A percentile compares a stretch with the other conserved stretches of the same genome.
These are phyloP conservation scores for Phytophthora nicotianae DNA, from an alignment of 352 stramenopile species.

Conservation along the genomic window DNA sequence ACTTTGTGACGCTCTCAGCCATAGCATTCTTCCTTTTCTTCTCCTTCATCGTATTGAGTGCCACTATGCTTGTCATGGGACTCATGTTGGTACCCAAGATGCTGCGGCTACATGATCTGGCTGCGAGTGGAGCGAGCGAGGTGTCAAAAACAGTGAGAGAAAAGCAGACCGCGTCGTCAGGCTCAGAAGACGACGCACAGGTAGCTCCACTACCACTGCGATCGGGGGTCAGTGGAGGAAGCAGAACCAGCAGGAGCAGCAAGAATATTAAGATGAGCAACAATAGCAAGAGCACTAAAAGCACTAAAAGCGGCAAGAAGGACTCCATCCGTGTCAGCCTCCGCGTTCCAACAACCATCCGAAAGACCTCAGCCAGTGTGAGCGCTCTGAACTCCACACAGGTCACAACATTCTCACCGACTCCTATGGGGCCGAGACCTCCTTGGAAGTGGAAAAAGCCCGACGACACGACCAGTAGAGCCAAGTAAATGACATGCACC, in stretches of 20 bases:
- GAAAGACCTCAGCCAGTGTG: constrained; percentile 31
- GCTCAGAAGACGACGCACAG: constrained; percentile 9
- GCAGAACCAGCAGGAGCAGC: constrained; percentile 10
- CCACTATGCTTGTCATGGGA: constrained; percentile 36
- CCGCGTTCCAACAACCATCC: constrained; percentile 1
- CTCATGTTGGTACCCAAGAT: constrained; percentile 50
- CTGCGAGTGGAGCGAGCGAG: constrained; percentile 9
- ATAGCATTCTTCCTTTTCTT: constrained; percentile 46
- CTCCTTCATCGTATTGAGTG: constrained; percentile 30
- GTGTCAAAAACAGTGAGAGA: constrained; percentile 7
- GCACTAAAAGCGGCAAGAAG: constrained; percentile 18
- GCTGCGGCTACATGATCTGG: constrained; percentile 28
- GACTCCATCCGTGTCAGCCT: constrained; percentile 16
- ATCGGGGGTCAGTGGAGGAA: constrained; percentile 6
- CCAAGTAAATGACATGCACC: background rate
- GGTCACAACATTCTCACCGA: constrained; percentile 13
- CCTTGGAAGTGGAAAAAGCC: constrained; percentile 19
- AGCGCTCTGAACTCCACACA: constrained; percentile 23
- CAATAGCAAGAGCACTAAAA: constrained; percentile 1
- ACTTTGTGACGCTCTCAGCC: constrained; percentile 48
- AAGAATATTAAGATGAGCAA: constrained; percentile 2
- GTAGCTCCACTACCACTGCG: constrained; percentile 13
- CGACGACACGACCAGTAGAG: background rate
- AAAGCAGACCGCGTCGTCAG: constrained; percentile 13
- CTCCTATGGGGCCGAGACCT: constrained; percentile 4